Evolutionary conservation across 306 rosid genomes (phyloP).

Genomic region (Carpinus fangiana): DNA sequence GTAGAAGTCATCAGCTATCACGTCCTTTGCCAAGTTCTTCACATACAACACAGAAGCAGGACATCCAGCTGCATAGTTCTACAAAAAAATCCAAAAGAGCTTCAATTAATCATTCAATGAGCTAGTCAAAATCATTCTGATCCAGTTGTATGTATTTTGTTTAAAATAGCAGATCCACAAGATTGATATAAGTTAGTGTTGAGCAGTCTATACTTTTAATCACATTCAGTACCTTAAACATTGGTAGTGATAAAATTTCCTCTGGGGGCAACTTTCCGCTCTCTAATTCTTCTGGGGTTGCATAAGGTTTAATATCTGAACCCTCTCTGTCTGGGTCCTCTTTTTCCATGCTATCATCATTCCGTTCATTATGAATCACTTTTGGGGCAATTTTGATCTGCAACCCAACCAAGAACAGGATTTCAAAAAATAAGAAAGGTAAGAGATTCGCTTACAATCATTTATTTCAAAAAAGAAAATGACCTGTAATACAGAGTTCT

Average conservation of each 20-base stretch:
- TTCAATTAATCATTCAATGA: conserved; percentile 18
- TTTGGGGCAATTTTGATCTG: conserved; percentile 80
- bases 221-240: conserved; percentile 72
- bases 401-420: conserved; percentile 32
- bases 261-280: conserved; percentile 79
- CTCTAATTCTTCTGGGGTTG: conserved; percentile 72
- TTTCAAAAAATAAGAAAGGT: conserved; percentile 12
- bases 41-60: conserved; percentile 85
- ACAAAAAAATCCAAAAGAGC: conserved; percentile 41
- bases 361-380: conserved; percentile 45
- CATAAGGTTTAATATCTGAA: conserved; percentile 49
- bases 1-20: conserved; percentile 70
- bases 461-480: conserved; percentile 20
- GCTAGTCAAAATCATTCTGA: conserved; percentile 15
- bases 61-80: conserved; percentile 85
- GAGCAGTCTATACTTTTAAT: background rate
- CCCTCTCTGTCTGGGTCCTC: conserved; percentile 58
- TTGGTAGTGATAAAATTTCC: conserved; percentile 89
- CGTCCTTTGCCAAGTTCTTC: conserved; percentile 95
- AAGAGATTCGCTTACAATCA: conserved; percentile 20
- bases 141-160: background rate
- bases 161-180: background rate
- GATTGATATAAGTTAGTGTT: background rate
- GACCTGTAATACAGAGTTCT: conserved; percentile 75
- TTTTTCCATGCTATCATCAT: conserved; percentile 38